A percentile compares a stretch with the other conserved stretches of the same genome.
Evolutionary conservation across 2,329 filamentous ascomycete genomes (phyloP).

Genomic region (Geosmithia morbida): DNA sequence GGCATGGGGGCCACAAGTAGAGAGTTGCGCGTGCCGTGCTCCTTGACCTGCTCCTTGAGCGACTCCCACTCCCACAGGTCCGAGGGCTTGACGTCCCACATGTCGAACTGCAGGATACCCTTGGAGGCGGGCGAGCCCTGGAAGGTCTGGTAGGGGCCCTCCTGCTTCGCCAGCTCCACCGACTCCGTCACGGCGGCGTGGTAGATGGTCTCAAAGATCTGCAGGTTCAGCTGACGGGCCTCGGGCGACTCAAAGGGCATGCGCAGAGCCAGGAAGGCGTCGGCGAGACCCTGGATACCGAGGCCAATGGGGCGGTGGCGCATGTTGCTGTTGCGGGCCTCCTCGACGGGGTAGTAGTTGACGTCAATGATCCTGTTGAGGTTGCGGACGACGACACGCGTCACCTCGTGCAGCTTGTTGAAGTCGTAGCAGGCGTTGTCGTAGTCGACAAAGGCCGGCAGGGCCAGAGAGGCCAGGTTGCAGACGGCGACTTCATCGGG

Average conservation of each 20-base stretch:
- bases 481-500: constrained; percentile 98
- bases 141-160: constrained; percentile 81
- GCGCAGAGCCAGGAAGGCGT: constrained; percentile 93
- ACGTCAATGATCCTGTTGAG: constrained; percentile 97
- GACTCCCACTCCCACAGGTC: constrained; percentile 94
- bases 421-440: constrained; percentile 81
- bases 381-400: constrained; percentile 84
- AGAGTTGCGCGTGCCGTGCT: constrained; percentile 91
- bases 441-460: constrained; percentile 85
- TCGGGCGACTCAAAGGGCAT: constrained; percentile 95
- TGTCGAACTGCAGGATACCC: constrained; percentile 93
- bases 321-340: constrained; percentile 93
- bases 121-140: constrained; percentile 88
- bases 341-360: constrained; percentile 95
- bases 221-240: constrained; percentile 85
- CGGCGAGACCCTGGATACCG: constrained; percentile 93
- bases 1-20: constrained; percentile 94
- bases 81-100: constrained; percentile 91
- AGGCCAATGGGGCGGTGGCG: constrained; percentile 91
- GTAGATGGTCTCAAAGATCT: constrained; percentile 99
- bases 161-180: constrained; percentile 66
- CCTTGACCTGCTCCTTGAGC: constrained; percentile 80
- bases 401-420: constrained; percentile 89
- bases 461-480: constrained; percentile 87
- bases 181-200: constrained; percentile 88